Evolutionary conservation across 2,329 filamentous ascomycete species (phyloP).

Genomic region (Cladosporium sphaerospermum): DNA sequence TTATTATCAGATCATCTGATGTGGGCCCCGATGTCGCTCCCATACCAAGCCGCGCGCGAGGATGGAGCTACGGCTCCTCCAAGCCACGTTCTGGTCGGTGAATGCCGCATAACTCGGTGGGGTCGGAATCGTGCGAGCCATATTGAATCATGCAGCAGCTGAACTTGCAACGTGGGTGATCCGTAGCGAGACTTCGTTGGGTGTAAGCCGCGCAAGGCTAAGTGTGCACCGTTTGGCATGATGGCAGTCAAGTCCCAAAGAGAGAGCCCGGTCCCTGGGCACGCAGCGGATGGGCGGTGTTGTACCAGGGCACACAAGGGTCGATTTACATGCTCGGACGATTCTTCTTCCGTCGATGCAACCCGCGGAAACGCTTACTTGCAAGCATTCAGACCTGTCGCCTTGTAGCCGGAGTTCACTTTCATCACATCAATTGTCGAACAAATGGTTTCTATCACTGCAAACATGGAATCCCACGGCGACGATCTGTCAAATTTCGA

Average conservation of each 20-base stretch:
- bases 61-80: no score
- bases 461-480: background rate
- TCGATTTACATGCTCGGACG: background rate
- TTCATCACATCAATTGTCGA: background rate
- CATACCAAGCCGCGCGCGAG: background rate
- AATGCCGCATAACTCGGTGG: background rate
- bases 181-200: conserved; percentile 8
- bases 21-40: conserved; percentile 1
- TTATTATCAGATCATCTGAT: conserved; percentile 9
- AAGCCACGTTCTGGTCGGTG: background rate
- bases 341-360: background rate
- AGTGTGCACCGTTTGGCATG: conserved; percentile 1
- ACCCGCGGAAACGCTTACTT: background rate
- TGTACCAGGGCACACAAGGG: background rate
- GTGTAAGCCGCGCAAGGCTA: background rate
- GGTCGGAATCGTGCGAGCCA: background rate
- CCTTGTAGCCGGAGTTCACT: background rate
- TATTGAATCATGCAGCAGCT: conserved; percentile 7
- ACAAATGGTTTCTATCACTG: background rate
- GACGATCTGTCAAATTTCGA: background rate
- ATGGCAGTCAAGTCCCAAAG: background rate
- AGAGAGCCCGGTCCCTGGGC: background rate
- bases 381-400: background rate
- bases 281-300: background rate
- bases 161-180: conserved; percentile 1